Evolutionary conservation across 768 basidiomycete genomes (phyloP).

Genomic region (Calocybe cyanea): DNA sequence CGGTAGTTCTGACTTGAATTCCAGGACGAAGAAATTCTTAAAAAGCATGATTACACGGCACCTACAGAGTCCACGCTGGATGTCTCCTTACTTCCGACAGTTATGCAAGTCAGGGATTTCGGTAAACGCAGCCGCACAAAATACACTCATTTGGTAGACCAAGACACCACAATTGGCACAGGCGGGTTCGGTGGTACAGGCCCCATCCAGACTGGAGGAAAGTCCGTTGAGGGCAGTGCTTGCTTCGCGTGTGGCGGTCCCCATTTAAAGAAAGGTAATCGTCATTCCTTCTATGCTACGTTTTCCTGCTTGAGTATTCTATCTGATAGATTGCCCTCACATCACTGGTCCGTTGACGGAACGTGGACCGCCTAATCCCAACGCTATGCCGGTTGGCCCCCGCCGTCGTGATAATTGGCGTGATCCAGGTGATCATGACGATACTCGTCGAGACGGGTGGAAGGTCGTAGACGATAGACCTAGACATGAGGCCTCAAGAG

Average conservation of each 20-base stretch:
- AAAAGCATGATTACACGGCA: slow-evolving; percentile 81
- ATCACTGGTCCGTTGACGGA: slow-evolving; percentile 35
- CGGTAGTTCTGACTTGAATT: neutral
- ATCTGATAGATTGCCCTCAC: slow-evolving; percentile 46
- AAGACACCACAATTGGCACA: slow-evolving; percentile 73
- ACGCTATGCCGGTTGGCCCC: slow-evolving; percentile 27
- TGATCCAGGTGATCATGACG: slow-evolving; percentile 19
- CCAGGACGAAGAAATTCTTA: slow-evolving; percentile 83
- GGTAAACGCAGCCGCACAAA: slow-evolving; percentile 91
- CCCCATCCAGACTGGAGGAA: slow-evolving; percentile 53
- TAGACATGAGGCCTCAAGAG: slow-evolving; percentile 14
- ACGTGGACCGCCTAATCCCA: slow-evolving; percentile 30
- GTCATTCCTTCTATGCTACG: slow-evolving; percentile 1
- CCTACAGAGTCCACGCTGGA: slow-evolving; percentile 88
- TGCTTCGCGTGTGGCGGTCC: slow-evolving; percentile 95
- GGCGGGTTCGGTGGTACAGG: slow-evolving; percentile 67
- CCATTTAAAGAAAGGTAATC: slow-evolving; percentile 82
- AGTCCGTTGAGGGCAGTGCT: slow-evolving; percentile 53
- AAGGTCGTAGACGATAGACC: slow-evolving; percentile 21
- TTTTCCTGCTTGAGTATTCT: neutral
- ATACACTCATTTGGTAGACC: slow-evolving; percentile 93
- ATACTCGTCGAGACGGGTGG: slow-evolving; percentile 20
- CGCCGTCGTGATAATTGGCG: slow-evolving; percentile 29
- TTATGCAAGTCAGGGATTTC: slow-evolving; percentile 97
- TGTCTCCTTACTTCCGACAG: slow-evolving; percentile 82